phyloP scores from a whole-genome alignment of 2,329 filamentous ascomycete genomes.

The Raffaelea deltoideospora region DNA sequence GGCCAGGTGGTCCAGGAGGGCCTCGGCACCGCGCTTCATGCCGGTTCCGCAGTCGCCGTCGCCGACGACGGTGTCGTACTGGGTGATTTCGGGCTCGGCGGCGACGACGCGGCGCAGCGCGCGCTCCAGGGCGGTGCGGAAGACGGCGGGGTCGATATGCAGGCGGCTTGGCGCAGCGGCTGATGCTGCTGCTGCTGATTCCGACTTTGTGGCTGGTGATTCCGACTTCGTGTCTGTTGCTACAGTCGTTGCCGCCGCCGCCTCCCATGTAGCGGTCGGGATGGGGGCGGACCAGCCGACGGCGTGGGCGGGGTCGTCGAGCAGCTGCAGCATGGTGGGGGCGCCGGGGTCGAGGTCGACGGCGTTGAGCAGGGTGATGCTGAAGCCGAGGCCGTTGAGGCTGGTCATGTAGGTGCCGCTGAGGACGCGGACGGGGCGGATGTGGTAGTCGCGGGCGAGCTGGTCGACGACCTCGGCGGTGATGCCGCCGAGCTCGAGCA shows the following conservation, averaged over 20 bases:
- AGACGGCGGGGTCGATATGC: conserved; percentile 33
- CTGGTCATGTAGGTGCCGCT: conserved; percentile 66
- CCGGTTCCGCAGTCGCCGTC: conserved; percentile 85
- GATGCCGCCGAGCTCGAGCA: conserved; percentile 58
- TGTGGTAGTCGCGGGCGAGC: conserved; percentile 38
- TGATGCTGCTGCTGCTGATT: conserved; percentile 16
- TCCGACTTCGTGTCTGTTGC: conserved; percentile 33
- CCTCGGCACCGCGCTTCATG: conserved; percentile 73
- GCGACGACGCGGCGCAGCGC: conserved; percentile 48
- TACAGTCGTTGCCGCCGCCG: conserved; percentile 40
- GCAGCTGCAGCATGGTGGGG: conserved; percentile 49
- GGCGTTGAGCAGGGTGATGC: conserved; percentile 53
- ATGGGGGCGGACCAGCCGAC: conserved; percentile 56
- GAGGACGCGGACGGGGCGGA: conserved; percentile 49
- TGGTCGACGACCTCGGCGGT: conserved; percentile 53
- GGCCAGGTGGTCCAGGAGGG: conserved; percentile 34
- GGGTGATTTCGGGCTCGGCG: conserved; percentile 56
- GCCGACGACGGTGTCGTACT: conserved; percentile 68
- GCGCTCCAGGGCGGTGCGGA: conserved; percentile 35
- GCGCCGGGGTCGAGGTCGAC: conserved; percentile 40
- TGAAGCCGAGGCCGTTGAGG: conserved; percentile 62
- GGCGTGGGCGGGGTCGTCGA: conserved; percentile 55
- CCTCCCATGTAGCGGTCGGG: conserved; percentile 45
- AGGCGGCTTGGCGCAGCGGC: conserved; percentile 29
- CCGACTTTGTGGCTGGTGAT: conserved; percentile 16